A percentile compares a stretch with the other conserved stretches of the same genome.
phyloP scores from a whole-genome alignment of 495 filamentous ascomycete species.

The Cairneyella variabilis region DNA sequence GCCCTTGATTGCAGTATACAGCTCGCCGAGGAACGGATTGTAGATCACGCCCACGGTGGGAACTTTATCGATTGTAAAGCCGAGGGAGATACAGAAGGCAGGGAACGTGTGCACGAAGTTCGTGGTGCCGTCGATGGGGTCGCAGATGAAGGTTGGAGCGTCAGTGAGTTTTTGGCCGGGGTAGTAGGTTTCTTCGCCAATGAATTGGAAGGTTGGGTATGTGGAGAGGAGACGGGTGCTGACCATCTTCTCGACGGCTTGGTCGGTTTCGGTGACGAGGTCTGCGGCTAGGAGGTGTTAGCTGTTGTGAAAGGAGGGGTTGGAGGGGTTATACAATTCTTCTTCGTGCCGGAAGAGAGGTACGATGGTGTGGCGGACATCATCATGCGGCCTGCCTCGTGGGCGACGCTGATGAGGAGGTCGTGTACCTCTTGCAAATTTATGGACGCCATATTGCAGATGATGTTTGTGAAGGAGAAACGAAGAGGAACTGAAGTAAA shows the following conservation, averaged over 20 bases:
- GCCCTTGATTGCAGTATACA: slow-evolving; percentile 70
- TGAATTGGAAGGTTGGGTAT: slow-evolving; percentile 70
- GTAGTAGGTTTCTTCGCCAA: slow-evolving; percentile 84
- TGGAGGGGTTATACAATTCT: slow-evolving; percentile 63
- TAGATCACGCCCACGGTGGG: slow-evolving; percentile 80
- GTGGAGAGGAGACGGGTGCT: slow-evolving; percentile 53
- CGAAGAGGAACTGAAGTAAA: neutral
- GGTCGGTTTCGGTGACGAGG: slow-evolving; percentile 84
- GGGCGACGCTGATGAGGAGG: slow-evolving; percentile 67
- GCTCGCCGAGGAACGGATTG: slow-evolving; percentile 67
- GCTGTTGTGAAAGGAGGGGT: slow-evolving; percentile 18
- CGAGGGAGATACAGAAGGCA: slow-evolving; percentile 77
- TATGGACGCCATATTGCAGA: slow-evolving; percentile 40
- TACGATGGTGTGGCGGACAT: slow-evolving; percentile 65
- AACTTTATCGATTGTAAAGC: slow-evolving; percentile 57
- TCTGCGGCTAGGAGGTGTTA: slow-evolving; percentile 58
- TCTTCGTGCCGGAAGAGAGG: slow-evolving; percentile 64
- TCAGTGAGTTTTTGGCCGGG: slow-evolving; percentile 59
- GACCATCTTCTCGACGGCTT: slow-evolving; percentile 75
- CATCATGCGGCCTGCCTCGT: slow-evolving; percentile 79
- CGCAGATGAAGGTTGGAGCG: slow-evolving; percentile 79
- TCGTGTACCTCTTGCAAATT: slow-evolving; percentile 81
- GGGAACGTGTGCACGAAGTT: slow-evolving; percentile 87
- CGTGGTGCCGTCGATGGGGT: slow-evolving; percentile 78
- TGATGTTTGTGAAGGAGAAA: neutral